A percentile compares a stretch with the other conserved stretches of the same genome.
Conservation (phyloP, 1,284 basidiomycete genomes). For the Rhizoctonia solani region DNA sequence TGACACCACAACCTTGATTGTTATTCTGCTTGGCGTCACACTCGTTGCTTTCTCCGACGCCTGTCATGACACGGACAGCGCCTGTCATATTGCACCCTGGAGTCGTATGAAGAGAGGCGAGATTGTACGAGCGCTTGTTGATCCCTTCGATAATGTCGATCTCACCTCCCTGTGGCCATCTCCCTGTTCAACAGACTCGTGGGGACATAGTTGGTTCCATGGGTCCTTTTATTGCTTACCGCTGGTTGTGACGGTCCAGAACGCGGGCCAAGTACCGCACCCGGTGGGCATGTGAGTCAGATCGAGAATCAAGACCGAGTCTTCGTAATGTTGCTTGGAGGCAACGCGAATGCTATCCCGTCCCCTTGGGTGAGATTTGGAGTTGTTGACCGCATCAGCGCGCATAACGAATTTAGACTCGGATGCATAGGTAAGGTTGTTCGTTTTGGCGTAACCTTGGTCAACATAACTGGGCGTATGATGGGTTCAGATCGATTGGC, state of each 20-base stretch:
- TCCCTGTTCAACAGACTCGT: slow-evolving; percentile 49
- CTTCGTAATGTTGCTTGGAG: slow-evolving; percentile 51
- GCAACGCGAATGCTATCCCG: slow-evolving; percentile 57
- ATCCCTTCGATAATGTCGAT: slow-evolving; percentile 54
- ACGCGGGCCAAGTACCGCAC: slow-evolving; percentile 66
- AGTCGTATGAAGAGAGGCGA: slow-evolving; percentile 59
- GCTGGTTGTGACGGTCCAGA: slow-evolving; percentile 58
- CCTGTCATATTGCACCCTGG: slow-evolving; percentile 53
- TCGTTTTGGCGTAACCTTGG: slow-evolving; percentile 46
- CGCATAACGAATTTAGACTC: slow-evolving; percentile 56
- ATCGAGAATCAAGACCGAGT: slow-evolving; percentile 56
- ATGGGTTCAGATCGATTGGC: neutral
- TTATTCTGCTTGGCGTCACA: slow-evolving; percentile 57
- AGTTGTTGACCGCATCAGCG: slow-evolving; percentile 50
- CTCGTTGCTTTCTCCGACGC: slow-evolving; percentile 47
- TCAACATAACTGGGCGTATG: slow-evolving; percentile 36
- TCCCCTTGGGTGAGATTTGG: slow-evolving; percentile 49
- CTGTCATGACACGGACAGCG: slow-evolving; percentile 41
- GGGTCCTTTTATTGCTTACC: slow-evolving; percentile 9
- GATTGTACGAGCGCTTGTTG: slow-evolving; percentile 51
- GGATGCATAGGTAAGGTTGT: slow-evolving; percentile 51
- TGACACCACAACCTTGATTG: slow-evolving; percentile 67
- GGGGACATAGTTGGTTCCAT: too few species aligned
- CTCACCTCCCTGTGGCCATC: slow-evolving; percentile 60
- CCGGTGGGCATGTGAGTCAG: slow-evolving; percentile 57